Percentiles rank a stretch among this genome's conserved stretches.
Evolutionary conservation across 1,284 basidiomycete genomes (phyloP).

Genomic region (Tremellales sp.): DNA sequence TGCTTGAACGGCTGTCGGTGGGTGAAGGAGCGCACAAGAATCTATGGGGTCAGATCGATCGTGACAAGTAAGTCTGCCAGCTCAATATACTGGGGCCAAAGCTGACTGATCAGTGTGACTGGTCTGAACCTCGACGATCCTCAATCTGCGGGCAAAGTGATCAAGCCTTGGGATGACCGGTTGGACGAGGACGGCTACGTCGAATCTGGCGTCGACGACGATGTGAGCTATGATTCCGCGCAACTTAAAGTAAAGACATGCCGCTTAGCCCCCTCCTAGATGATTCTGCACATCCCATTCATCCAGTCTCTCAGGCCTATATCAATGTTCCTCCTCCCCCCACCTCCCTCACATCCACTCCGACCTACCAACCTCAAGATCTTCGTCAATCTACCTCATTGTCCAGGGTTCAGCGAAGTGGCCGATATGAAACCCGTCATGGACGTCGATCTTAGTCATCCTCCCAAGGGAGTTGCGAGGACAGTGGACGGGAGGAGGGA

Average conservation of each 20-base stretch:
- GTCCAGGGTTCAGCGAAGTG: conserved; percentile 44
- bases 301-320: conserved; percentile 43
- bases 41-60: conserved; percentile 46
- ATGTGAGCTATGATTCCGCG: conserved; percentile 42
- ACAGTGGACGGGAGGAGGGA: conserved; percentile 40
- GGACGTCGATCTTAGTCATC: conserved; percentile 39
- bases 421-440: conserved; percentile 44
- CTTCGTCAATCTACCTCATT: conserved; percentile 41
- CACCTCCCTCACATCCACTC: conserved; percentile 40
- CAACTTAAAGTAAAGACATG: too few relatives aligned
- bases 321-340: conserved; percentile 41
- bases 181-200: conserved; percentile 40
- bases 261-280: too few relatives aligned
- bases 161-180: conserved; percentile 50
- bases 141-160: conserved; percentile 36
- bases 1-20: conserved; percentile 45
- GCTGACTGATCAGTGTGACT: conserved; percentile 33
- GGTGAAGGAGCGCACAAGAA: conserved; percentile 46
- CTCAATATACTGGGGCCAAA: background rate
- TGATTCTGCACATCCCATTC: conserved; percentile 48
- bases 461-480: conserved; percentile 26
- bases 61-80: conserved; percentile 40
- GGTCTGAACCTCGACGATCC: conserved; percentile 44
- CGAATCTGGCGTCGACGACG: conserved; percentile 48
- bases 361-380: conserved; percentile 39